These are phyloP conservation scores for Salvia splendens DNA, from an alignment of 257 asterid species.

Conservation along the genomic window DNA sequence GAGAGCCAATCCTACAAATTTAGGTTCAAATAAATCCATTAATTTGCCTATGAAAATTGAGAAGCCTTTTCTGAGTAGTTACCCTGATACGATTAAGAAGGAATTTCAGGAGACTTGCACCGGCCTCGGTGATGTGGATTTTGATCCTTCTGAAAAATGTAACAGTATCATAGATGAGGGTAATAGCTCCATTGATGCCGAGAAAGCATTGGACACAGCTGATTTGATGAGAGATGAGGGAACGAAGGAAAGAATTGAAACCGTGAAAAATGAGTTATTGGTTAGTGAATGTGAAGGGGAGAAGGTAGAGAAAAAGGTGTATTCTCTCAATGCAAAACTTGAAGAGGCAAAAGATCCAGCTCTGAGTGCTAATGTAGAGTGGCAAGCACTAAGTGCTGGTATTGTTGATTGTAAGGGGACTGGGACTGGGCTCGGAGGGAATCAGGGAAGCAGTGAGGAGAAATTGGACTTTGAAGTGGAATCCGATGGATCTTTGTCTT, in stretches of 20 bases:
- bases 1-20: constrained; percentile 41
- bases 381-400: constrained; percentile 76
- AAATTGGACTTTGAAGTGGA: constrained; percentile 67
- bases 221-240: constrained; percentile 31
- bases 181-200: constrained; percentile 22
- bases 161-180: constrained; percentile 29
- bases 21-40: constrained; percentile 29
- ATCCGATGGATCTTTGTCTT: constrained; percentile 77
- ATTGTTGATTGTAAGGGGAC: constrained; percentile 38
- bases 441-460: constrained; percentile 50
- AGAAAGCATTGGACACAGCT: constrained; percentile 23
- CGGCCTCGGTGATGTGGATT: constrained; percentile 31
- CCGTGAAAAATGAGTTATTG: constrained; percentile 27
- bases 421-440: constrained; percentile 30
- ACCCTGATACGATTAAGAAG: constrained; percentile 26
- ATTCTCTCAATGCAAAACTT: constrained; percentile 71
- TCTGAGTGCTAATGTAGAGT: constrained; percentile 72
- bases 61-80: constrained; percentile 40
- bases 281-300: constrained; percentile 40
- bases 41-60: constrained; percentile 44
- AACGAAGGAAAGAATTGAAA: constrained; percentile 30
- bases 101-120: constrained; percentile 36
- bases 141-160: constrained; percentile 24
- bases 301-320: constrained; percentile 54
- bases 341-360: constrained; percentile 60